These are phyloP conservation scores for Eremochloa ophiuroides DNA, from an alignment of 176 grass and related monocot species.

Conservation along the genomic window DNA sequence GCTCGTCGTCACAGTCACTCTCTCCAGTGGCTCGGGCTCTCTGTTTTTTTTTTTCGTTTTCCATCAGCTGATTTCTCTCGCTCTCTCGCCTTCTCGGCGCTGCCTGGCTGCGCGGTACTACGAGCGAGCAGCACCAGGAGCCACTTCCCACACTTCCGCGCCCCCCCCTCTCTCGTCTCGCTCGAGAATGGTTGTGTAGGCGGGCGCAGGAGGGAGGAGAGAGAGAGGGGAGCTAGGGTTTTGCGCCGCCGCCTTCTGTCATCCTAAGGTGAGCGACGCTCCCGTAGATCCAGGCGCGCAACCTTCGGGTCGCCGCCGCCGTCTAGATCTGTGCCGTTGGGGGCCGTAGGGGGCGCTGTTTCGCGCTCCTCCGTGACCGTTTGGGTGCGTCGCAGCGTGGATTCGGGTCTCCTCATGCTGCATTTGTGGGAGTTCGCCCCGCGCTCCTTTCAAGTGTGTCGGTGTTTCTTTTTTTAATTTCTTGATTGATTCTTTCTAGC, in stretches of 20 bases:
- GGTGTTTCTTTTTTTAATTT: not conserved
- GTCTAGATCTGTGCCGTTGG: conserved; percentile 38
- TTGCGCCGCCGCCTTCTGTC: not conserved
- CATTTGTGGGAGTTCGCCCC: not conserved
- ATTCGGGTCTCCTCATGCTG: not conserved
- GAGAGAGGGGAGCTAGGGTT: conserved; percentile 40
- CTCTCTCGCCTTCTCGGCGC: not conserved
- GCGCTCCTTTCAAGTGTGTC: not conserved
- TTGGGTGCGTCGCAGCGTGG: not conserved
- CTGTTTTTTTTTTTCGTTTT: not conserved
- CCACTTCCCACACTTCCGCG: not conserved
- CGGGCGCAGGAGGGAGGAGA: not conserved
- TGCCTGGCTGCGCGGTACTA: not conserved
- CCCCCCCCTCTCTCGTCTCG: not conserved
- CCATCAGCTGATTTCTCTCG: not conserved
- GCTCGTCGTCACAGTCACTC: conserved; percentile 2
- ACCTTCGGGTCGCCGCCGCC: not conserved
- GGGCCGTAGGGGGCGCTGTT: not conserved
- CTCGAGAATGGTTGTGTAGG: conserved; percentile 41
- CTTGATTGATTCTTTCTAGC: not conserved
- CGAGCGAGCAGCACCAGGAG: conserved; percentile 4
- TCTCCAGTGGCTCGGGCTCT: not conserved
- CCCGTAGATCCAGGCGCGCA: conserved; percentile 36
- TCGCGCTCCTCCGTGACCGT: not conserved
- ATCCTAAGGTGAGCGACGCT: conserved; percentile 17